Percentiles rank a stretch among this genome's conserved stretches.
These are phyloP conservation scores for Penicillium sp. DNA, from an alignment of 2,329 filamentous ascomycete species.

Conservation along the genomic window DNA sequence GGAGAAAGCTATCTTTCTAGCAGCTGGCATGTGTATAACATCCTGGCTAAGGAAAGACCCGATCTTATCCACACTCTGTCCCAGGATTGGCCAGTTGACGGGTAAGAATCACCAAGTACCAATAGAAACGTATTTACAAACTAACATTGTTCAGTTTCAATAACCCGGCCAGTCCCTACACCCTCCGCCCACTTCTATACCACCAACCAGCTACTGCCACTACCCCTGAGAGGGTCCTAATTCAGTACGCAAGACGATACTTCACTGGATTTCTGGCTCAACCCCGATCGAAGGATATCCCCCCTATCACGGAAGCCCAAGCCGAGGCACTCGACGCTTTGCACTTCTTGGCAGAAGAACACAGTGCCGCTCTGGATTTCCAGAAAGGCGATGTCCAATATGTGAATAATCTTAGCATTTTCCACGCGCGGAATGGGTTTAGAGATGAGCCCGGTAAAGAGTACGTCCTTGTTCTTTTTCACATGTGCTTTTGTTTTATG, in stretches of 20 bases:
- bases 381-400: constrained; percentile 52
- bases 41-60: constrained; percentile 51
- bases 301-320: constrained; percentile 52
- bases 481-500: not conserved
- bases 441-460: constrained; percentile 39
- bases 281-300: constrained; percentile 44
- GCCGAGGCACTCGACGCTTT: constrained; percentile 53
- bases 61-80: constrained; percentile 54
- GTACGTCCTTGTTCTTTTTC: constrained; percentile 25
- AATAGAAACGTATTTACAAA: not conserved
- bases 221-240: constrained; percentile 53
- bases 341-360: constrained; percentile 50
- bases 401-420: constrained; percentile 53
- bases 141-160: constrained; percentile 47
- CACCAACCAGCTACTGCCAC: constrained; percentile 50
- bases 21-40: constrained; percentile 55
- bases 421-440: constrained; percentile 52
- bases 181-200: constrained; percentile 46
- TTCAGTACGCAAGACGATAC: constrained; percentile 60
- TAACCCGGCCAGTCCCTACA: constrained; percentile 48
- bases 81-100: constrained; percentile 50
- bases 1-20: constrained; percentile 55
- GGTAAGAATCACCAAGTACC: constrained; percentile 30
- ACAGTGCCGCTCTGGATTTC: constrained; percentile 45
- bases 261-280: constrained; percentile 53